phyloP scores from a whole-genome alignment of 2,329 filamentous ascomycete species.

The Lachnellula cervina region DNA sequence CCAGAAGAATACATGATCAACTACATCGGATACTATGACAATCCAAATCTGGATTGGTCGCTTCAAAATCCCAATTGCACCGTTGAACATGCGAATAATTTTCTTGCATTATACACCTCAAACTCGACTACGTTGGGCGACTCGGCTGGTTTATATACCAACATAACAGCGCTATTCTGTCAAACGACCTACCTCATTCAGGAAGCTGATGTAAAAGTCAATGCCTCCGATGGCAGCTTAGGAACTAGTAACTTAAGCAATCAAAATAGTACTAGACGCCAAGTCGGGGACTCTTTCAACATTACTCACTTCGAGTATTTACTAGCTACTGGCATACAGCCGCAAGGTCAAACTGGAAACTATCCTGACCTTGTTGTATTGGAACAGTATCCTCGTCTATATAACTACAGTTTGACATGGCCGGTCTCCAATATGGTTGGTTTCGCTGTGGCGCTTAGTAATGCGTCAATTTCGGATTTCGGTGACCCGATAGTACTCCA shows the following conservation, averaged over 20 bases:
- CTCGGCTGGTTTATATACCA: constrained; percentile 1
- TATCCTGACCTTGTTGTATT: constrained; percentile 14
- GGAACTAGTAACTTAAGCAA: no score
- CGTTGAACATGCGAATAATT: constrained; percentile 34
- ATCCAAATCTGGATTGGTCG: constrained; percentile 30
- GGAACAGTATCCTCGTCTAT: constrained; percentile 18
- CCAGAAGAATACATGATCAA: background rate
- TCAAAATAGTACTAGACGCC: no score
- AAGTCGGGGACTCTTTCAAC: constrained; percentile 32
- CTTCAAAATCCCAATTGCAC: constrained; percentile 34
- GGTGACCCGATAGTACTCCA: constrained; percentile 32
- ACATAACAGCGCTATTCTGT: constrained; percentile 40
- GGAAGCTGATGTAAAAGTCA: constrained; percentile 38
- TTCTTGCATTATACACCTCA: constrained; percentile 30
- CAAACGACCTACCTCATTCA: constrained; percentile 43
- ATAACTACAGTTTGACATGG: constrained; percentile 21
- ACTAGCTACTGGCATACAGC: constrained; percentile 24
- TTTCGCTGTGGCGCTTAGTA: constrained; percentile 33
- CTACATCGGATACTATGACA: constrained; percentile 41
- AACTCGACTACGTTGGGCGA: background rate
- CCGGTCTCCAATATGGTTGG: constrained; percentile 33
- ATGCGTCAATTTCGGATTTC: constrained; percentile 29
- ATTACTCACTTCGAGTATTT: constrained; percentile 35
- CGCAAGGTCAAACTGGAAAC: constrained; percentile 8
- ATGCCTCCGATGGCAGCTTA: constrained; percentile 13